Evolutionary conservation across 345 rosid genomes (phyloP).

Genomic region (Salix arbutifolia): DNA sequence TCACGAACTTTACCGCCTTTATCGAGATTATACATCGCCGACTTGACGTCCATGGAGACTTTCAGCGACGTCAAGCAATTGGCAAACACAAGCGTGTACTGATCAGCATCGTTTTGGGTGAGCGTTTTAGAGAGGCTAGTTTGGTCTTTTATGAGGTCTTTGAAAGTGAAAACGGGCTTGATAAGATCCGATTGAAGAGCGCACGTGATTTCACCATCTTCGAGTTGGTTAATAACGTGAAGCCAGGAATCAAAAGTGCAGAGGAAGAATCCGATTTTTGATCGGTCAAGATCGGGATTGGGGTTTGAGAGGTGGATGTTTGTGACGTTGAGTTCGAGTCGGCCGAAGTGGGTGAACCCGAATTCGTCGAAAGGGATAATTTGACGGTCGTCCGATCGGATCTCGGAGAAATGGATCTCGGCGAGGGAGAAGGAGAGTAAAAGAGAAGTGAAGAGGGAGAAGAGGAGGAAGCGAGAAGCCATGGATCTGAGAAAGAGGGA

Average conservation of each 20-base stretch:
- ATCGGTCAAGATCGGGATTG: conserved; percentile 58
- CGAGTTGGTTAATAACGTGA: conserved; percentile 69
- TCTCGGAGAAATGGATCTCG: conserved; percentile 66
- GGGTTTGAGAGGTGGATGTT: conserved; percentile 43
- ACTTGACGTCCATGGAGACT: conserved; percentile 71
- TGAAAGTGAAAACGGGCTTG: conserved; percentile 61
- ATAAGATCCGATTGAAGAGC: conserved; percentile 63
- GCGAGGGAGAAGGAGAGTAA: conserved; percentile 33
- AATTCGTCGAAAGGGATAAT: conserved; percentile 80
- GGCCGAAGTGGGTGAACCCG: conserved; percentile 86
- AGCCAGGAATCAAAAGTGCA: conserved; percentile 83
- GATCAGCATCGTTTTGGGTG: conserved; percentile 55
- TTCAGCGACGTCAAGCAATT: conserved; percentile 65
- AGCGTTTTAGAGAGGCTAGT: conserved; percentile 17
- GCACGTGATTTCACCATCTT: conserved; percentile 69
- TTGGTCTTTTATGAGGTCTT: conserved; percentile 36
- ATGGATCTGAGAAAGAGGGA: conserved; percentile 22
- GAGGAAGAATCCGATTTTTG: conserved; percentile 86
- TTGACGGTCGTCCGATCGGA: conserved; percentile 67
- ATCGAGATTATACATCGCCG: conserved; percentile 88
- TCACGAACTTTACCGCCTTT: conserved; percentile 51
- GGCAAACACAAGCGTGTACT: conserved; percentile 74
- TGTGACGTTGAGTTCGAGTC: conserved; percentile 68
- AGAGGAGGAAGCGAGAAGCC: conserved; percentile 27
- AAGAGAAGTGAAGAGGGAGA: conserved; percentile 18